A percentile compares a stretch with the other conserved stretches of the same genome.
Conservation (phyloP, 192 early-diverging fungal species). For the Geranomyces michiganensis region DNA sequence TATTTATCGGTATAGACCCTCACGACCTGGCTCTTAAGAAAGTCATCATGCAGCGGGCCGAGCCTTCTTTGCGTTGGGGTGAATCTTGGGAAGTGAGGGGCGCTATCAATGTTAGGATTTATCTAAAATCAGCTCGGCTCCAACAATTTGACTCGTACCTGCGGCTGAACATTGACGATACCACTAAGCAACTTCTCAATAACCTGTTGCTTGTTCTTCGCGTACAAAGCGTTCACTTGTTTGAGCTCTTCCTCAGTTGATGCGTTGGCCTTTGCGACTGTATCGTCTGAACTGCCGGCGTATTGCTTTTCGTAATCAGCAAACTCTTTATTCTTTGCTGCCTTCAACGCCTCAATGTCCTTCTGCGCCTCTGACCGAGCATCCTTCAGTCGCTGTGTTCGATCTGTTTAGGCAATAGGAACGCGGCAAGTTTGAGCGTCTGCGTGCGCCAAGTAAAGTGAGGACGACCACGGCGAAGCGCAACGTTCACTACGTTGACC, state of each 20-base stretch:
- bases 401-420: constrained; percentile 57
- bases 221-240: constrained; percentile 63
- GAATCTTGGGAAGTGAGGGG: neutral
- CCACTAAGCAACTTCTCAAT: constrained; percentile 71
- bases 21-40: too few species aligned
- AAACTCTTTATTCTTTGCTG: constrained; percentile 82
- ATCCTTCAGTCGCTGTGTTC: constrained; percentile 90
- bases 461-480: too few species aligned
- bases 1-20: too few species aligned
- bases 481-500: too few species aligned
- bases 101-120: too few species aligned
- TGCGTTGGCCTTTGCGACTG: constrained; percentile 58
- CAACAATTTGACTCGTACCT: constrained; percentile 39
- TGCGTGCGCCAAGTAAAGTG: too few species aligned
- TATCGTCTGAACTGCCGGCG: constrained; percentile 69
- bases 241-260: constrained; percentile 73
- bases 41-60: constrained; percentile 22
- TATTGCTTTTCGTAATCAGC: constrained; percentile 72
- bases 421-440: too few species aligned
- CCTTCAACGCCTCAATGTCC: too few species aligned
- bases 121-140: neutral
- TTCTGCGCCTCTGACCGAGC: constrained; percentile 94
- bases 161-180: constrained; percentile 69
- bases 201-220: constrained; percentile 68
- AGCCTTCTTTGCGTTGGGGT: constrained; percentile 22